Conservation (phyloP, 352 stramenopile genomes). For the Pythium diclinum region DNA sequence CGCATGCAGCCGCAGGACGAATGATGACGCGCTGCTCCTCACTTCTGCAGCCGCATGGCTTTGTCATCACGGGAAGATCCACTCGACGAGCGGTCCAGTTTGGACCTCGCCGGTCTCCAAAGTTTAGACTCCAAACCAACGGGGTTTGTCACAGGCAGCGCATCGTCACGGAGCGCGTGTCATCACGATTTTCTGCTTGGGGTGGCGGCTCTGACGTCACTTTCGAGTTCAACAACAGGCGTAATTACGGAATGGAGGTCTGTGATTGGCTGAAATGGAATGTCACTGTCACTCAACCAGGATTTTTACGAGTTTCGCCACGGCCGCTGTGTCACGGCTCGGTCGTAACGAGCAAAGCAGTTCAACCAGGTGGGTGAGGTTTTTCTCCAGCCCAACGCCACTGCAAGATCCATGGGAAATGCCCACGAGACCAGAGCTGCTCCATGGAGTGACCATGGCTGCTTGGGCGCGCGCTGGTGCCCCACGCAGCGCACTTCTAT, state of each 20-base stretch:
- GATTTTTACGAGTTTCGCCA: constrained; percentile 22
- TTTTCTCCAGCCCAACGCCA: constrained; percentile 9
- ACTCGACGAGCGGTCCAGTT: neutral
- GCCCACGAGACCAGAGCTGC: neutral
- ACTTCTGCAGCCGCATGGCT: constrained; percentile 17
- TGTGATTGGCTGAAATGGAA: constrained; percentile 23
- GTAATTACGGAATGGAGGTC: constrained; percentile 20
- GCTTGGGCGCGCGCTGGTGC: neutral
- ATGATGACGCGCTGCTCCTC: constrained; percentile 11
- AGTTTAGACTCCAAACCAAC: neutral
- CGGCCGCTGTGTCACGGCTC: constrained; percentile 17
- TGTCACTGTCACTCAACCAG: constrained; percentile 10
- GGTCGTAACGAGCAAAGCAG: constrained; percentile 8
- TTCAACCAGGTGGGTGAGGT: constrained; percentile 25
- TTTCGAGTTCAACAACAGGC: neutral
- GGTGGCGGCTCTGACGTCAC: constrained; percentile 24
- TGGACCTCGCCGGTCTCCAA: neutral
- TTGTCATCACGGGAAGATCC: constrained; percentile 18
- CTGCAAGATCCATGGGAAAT: neutral
- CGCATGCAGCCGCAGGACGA: neutral
- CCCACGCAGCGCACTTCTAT: neutral
- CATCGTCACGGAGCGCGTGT: constrained; percentile 21
- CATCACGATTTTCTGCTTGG: constrained; percentile 30
- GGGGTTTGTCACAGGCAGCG: constrained; percentile 1
- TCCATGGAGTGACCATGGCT: neutral